Evolutionary conservation across 106 monocot species (phyloP).

Genomic region (Dendrobium nobile): DNA sequence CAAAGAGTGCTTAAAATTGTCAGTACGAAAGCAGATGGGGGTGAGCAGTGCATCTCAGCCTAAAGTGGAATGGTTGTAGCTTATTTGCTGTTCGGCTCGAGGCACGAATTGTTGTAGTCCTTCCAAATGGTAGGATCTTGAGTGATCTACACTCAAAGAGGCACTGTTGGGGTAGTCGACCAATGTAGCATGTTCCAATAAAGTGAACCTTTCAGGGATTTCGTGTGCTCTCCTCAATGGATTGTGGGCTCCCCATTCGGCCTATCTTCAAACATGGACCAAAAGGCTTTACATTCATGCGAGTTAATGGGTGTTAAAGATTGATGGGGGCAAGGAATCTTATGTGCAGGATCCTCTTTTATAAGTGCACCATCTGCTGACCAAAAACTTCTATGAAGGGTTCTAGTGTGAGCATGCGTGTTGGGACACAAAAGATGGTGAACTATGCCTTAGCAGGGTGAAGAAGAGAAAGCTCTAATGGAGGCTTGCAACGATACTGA

Average conservation of each 20-base stretch:
- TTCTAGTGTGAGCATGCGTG: not conserved
- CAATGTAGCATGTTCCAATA: too few relatives aligned
- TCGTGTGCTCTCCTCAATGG: not conserved
- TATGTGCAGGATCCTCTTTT: constrained; percentile 22
- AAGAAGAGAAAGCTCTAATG: too few relatives aligned
- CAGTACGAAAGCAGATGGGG: constrained; percentile 10
- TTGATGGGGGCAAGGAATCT: constrained; percentile 19
- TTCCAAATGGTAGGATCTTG: not conserved
- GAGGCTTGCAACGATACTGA: too few relatives aligned
- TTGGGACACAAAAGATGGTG: too few relatives aligned
- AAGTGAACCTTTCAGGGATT: not conserved
- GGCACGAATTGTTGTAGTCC: not conserved
- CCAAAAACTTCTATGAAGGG: constrained; percentile 24
- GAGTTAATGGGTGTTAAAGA: constrained; percentile 13
- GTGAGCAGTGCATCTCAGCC: not conserved
- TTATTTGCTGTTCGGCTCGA: not conserved
- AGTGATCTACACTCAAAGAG: not conserved
- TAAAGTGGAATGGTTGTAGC: not conserved
- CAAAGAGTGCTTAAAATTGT: constrained; percentile 8
- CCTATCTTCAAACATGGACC: constrained; percentile 23
- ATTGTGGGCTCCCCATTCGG: constrained; percentile 15
- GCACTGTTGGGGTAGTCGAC: not conserved
- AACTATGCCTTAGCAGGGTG: too few relatives aligned
- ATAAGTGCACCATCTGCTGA: constrained; percentile 15
- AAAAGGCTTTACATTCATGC: constrained; percentile 23